Conservation (phyloP, 2,329 filamentous ascomycete species). For the Epichloe uncinata region DNA sequence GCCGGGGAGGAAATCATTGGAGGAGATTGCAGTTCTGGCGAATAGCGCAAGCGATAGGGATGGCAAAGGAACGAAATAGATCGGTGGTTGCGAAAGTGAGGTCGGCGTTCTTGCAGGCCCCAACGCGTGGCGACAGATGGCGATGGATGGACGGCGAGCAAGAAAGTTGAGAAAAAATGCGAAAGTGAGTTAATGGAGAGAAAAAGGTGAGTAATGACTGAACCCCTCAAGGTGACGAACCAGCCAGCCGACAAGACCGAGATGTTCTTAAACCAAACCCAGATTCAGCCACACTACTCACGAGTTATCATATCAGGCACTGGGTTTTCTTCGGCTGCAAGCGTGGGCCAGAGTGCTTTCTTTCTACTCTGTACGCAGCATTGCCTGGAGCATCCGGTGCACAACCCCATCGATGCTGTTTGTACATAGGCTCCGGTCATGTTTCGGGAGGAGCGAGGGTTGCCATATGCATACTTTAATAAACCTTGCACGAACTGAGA, state of each 20-base stretch:
- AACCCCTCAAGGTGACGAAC: constrained; percentile 11
- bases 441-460: no score
- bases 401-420: no score
- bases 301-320: background rate
- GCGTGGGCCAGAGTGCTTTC: background rate
- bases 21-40: constrained; percentile 12
- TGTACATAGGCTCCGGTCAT: no score
- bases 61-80: background rate
- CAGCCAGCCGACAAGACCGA: background rate
- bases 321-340: constrained; percentile 10
- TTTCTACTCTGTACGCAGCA: background rate
- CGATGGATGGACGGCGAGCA: background rate
- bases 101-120: background rate
- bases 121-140: background rate
- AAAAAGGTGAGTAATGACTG: constrained; percentile 8
- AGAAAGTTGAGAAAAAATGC: background rate
- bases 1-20: constrained; percentile 24
- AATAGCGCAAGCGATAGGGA: constrained; percentile 5
- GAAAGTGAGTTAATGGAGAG: constrained; percentile 5
- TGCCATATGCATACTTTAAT: no score
- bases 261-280: background rate
- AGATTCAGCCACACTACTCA: background rate
- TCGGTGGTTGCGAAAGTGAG: background rate
- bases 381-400: no score
- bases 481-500: no score